A percentile compares a stretch with the other conserved stretches of the same genome.
These are phyloP conservation scores for Bryum argenteum DNA, from an alignment of 225 moss, liverwort and hornwort species.

Conservation along the genomic window DNA sequence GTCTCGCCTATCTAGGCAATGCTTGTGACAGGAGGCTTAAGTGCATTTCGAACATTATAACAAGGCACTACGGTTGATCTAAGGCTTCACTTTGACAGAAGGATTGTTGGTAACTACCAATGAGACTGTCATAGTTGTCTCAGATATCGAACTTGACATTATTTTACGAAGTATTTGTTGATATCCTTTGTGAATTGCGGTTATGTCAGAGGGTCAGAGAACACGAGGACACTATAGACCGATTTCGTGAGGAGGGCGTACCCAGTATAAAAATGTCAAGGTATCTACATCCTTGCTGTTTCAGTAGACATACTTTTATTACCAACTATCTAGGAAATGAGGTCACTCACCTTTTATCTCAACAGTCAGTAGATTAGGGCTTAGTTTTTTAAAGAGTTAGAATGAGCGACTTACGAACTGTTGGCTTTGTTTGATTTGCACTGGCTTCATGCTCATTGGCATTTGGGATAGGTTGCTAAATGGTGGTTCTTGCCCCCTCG, in stretches of 20 bases:
- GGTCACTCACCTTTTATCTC: background rate
- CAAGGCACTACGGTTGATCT: background rate
- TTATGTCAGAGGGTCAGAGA: constrained; percentile 32
- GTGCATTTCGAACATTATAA: background rate
- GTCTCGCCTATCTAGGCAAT: too few species aligned
- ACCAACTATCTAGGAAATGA: background rate
- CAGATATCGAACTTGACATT: background rate
- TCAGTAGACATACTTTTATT: too few species aligned
- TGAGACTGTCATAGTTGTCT: background rate
- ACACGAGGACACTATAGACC: constrained; percentile 31
- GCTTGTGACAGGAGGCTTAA: too few species aligned
- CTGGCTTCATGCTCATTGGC: background rate
- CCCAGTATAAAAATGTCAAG: constrained; percentile 36
- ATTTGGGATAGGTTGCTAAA: background rate
- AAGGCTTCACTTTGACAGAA: background rate
- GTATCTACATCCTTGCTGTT: constrained; percentile 6
- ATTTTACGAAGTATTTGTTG: too few species aligned
- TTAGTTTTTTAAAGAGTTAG: background rate
- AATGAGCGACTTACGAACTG: background rate
- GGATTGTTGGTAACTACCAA: background rate
- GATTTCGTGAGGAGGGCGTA: constrained; percentile 25
- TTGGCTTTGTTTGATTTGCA: background rate
- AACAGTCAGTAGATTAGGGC: background rate
- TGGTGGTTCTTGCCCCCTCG: background rate
- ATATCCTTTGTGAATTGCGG: background rate